phyloP scores from a whole-genome alignment of 2,329 filamentous ascomycete genomes.

The Colletotrichum sp. region DNA sequence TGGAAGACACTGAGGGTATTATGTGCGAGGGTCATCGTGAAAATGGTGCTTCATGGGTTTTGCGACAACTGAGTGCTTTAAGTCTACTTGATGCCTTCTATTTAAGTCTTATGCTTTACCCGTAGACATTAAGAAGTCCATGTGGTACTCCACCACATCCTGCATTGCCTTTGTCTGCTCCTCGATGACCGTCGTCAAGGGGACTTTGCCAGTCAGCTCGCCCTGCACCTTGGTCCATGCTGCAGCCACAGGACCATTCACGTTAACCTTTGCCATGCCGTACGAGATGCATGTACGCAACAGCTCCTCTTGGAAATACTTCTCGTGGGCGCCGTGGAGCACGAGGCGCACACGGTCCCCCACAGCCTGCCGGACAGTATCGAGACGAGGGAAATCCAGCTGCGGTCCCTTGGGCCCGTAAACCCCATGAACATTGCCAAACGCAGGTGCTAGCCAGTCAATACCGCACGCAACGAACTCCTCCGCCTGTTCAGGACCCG shows the following conservation, averaged over 20 bases:
- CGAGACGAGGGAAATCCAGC: constrained; percentile 56
- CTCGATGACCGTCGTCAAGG: constrained; percentile 53
- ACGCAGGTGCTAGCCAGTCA: constrained; percentile 76
- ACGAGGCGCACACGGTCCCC: constrained; percentile 33
- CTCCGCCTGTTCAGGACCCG: constrained; percentile 70
- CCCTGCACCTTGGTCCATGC: constrained; percentile 51
- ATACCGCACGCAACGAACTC: constrained; percentile 76
- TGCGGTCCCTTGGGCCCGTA: constrained; percentile 70
- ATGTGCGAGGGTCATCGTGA: neutral
- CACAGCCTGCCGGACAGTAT: neutral
- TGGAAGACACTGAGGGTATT: neutral
- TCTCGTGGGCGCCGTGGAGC: constrained; percentile 49
- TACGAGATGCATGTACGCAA: constrained; percentile 41
- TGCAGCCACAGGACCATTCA: constrained; percentile 52
- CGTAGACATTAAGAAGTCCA: constrained; percentile 29
- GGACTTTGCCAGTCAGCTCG: constrained; percentile 49
- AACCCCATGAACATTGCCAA: constrained; percentile 78
- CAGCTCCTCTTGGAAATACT: neutral
- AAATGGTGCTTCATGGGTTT: neutral
- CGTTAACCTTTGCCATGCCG: constrained; percentile 55
- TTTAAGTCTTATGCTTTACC: neutral
- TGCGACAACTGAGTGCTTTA: neutral
- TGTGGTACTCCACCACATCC: constrained; percentile 51
- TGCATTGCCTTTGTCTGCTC: constrained; percentile 52
- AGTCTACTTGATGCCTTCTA: neutral